Evolutionary conservation across 2,329 filamentous ascomycete species (phyloP).

Genomic region (Dactylellina drechsleri): DNA sequence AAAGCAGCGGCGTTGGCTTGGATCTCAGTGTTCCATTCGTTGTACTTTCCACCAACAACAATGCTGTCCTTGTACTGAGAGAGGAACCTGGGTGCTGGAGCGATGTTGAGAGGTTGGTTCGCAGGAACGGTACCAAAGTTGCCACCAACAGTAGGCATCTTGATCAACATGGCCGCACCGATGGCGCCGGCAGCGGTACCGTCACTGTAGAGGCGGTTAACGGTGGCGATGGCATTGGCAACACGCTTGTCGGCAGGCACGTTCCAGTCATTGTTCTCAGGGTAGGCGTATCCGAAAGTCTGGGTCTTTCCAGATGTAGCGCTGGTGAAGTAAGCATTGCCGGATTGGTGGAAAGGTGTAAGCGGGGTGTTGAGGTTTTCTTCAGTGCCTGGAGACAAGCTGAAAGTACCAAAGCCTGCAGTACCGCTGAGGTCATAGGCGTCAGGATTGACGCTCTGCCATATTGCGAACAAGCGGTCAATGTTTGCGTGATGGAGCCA

Average conservation of each 20-base stretch:
- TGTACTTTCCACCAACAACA: conserved; percentile 23
- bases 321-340: conserved; percentile 2
- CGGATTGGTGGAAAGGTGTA: conserved; percentile 24
- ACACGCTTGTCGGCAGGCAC: conserved; percentile 58
- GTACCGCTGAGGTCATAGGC: conserved; percentile 6
- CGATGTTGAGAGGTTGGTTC: conserved; percentile 10
- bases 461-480: conserved; percentile 79
- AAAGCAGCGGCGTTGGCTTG: conserved; percentile 15
- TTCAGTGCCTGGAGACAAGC: not conserved
- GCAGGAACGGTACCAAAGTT: not conserved
- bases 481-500: conserved; percentile 80
- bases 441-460: conserved; percentile 76
- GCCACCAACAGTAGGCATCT: conserved; percentile 9
- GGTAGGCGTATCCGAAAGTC: conserved; percentile 24
- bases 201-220: conserved; percentile 72
- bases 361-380: conserved; percentile 19
- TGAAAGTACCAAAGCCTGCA: conserved; percentile 21
- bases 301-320: conserved; percentile 5
- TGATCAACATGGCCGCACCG: conserved; percentile 7
- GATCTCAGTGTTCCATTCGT: conserved; percentile 26
- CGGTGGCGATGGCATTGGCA: conserved; percentile 64
- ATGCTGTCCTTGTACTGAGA: conserved; percentile 12
- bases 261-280: conserved; percentile 27
- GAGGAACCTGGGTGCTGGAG: conserved; percentile 3
- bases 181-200: conserved; percentile 45